Percentiles rank a stretch among this genome's conserved stretches.
Conservation (phyloP, 2,329 filamentous ascomycete species). For the Colletotrichum limetticola region DNA sequence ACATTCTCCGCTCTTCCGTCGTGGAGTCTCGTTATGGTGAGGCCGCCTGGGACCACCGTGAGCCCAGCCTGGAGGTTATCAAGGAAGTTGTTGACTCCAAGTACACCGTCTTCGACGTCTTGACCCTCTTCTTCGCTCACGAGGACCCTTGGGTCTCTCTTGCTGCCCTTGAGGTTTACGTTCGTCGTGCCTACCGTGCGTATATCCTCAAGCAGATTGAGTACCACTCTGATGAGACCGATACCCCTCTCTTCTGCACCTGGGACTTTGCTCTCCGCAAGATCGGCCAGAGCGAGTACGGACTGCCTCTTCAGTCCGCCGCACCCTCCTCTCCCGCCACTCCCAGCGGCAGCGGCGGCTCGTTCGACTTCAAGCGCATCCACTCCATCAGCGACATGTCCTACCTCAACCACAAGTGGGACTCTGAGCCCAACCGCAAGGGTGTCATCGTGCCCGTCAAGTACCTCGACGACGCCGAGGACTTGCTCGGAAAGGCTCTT, state of each 20-base stretch:
- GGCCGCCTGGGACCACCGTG: constrained; percentile 94
- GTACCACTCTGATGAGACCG: constrained; percentile 82
- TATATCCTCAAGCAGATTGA: constrained; percentile 91
- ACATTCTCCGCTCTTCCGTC: constrained; percentile 95
- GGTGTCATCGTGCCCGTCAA: constrained; percentile 94
- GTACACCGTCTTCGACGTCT: constrained; percentile 97
- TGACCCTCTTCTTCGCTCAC: constrained; percentile 95
- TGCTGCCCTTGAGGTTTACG: constrained; percentile 94
- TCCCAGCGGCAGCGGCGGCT: constrained; percentile 66
- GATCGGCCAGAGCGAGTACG: constrained; percentile 91
- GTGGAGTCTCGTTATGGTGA: constrained; percentile 98
- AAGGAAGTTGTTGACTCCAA: constrained; percentile 99
- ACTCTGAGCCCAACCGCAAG: constrained; percentile 84
- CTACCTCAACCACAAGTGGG: constrained; percentile 79
- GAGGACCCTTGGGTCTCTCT: constrained; percentile 93
- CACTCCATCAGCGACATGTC: constrained; percentile 98
- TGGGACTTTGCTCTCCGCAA: constrained; percentile 98
- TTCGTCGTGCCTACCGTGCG: constrained; percentile 95
- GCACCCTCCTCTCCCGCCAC: constrained; percentile 88
- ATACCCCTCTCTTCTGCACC: constrained; percentile 78
- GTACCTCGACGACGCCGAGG: constrained; percentile 94
- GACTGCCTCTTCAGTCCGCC: constrained; percentile 80
- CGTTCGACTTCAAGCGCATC: constrained; percentile 79
- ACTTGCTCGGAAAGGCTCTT: constrained; percentile 83
- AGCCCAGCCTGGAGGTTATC: constrained; percentile 89